phyloP scores from a whole-genome alignment of 352 stramenopile genomes.

The Phytophthora citricola region DNA sequence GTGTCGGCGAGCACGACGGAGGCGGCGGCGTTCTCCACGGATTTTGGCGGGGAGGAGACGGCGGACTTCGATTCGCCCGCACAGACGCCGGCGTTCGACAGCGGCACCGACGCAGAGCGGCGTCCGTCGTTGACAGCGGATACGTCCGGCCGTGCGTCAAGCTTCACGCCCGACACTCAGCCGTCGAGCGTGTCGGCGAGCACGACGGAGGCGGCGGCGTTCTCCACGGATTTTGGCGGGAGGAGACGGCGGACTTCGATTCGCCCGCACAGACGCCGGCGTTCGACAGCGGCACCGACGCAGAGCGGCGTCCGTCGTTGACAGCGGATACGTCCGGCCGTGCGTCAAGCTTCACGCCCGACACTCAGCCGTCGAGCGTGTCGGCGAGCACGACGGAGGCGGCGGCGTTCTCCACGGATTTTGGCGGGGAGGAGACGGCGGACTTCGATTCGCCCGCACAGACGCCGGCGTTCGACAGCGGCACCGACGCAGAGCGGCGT shows the following conservation, averaged over 20 bases:
- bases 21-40: not conserved
- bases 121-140: not conserved
- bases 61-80: not conserved
- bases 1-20: not conserved
- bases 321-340: not conserved
- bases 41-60: not conserved
- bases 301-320: not conserved
- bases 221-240: not conserved
- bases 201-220: not conserved
- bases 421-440: not conserved
- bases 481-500: not conserved
- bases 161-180: constrained; percentile 2
- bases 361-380: not conserved
- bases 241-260: not conserved
- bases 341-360: not conserved
- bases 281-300: not conserved
- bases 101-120: not conserved
- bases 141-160: not conserved
- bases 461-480: not conserved
- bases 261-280: not conserved
- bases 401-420: not conserved
- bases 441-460: not conserved
- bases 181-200: not conserved
- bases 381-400: not conserved
- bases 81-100: not conserved